phyloP scores from a whole-genome alignment of 106 monocot species.

The Platanthera guangdongensis region DNA sequence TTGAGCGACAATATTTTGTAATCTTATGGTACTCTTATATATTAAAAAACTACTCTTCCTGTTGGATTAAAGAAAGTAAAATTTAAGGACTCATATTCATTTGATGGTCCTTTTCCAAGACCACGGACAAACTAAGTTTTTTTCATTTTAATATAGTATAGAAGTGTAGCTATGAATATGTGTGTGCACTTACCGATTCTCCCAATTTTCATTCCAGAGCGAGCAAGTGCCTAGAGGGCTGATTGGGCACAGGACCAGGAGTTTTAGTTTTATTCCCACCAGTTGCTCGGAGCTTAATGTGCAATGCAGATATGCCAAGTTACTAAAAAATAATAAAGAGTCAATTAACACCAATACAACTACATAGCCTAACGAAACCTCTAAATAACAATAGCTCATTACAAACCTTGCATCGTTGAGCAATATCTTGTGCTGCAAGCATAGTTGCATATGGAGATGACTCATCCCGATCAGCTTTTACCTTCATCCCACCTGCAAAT shows the following conservation, averaged over 20 bases:
- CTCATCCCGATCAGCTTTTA: constrained; percentile 66
- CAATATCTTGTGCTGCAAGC: constrained; percentile 79
- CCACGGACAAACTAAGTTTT: too few relatives aligned
- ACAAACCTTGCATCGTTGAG: constrained; percentile 10
- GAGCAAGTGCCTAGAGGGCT: constrained; percentile 34
- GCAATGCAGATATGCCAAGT: constrained; percentile 44
- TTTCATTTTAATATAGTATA: too few relatives aligned
- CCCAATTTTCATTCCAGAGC: constrained; percentile 54
- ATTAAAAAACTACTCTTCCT: too few relatives aligned
- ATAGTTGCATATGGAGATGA: constrained; percentile 77
- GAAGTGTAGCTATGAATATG: too few relatives aligned
- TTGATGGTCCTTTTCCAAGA: too few relatives aligned
- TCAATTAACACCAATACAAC: not conserved
- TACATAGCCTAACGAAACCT: too few relatives aligned
- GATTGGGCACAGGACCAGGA: constrained; percentile 55
- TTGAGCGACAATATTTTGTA: too few relatives aligned
- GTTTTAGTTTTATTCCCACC: constrained; percentile 60
- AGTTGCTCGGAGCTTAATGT: constrained; percentile 57
- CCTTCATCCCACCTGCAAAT: too few relatives aligned
- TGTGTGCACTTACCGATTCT: constrained; percentile 53
- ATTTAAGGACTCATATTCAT: too few relatives aligned
- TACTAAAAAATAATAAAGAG: constrained; percentile 18
- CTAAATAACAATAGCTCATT: not conserved
- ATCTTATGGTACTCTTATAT: too few relatives aligned
- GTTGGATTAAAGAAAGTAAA: too few relatives aligned